These are phyloP conservation scores for Didymella pinodella DNA, from an alignment of 2,329 filamentous ascomycete species.

Conservation along the genomic window DNA sequence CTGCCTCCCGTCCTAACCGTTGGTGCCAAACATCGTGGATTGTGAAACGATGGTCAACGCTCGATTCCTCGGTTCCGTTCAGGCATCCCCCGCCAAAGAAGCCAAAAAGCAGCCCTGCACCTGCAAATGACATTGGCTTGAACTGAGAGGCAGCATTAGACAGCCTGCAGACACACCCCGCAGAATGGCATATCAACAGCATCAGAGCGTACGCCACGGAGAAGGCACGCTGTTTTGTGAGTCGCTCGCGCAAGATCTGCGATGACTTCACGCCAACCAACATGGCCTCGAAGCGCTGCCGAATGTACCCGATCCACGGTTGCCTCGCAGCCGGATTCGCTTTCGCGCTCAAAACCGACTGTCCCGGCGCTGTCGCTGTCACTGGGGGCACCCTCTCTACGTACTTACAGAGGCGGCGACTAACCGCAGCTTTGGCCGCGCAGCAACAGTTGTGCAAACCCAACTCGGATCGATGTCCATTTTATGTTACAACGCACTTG, in stretches of 20 bases:
- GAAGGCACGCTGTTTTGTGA: not conserved
- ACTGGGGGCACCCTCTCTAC: not conserved
- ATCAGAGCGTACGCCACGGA: not conserved
- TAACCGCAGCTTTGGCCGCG: not conserved
- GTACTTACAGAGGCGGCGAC: not conserved
- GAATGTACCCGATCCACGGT: not conserved
- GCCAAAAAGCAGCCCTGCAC: not conserved
- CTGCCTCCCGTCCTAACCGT: conserved; percentile 7
- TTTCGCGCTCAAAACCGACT: not conserved
- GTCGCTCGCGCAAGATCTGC: not conserved
- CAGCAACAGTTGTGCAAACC: not conserved
- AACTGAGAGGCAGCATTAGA: not conserved
- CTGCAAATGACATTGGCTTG: conserved; percentile 9
- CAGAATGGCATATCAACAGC: not conserved
- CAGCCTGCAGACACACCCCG: not conserved
- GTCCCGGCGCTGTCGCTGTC: too few species aligned
- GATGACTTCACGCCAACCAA: not conserved
- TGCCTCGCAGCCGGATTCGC: not conserved
- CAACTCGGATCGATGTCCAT: not conserved
- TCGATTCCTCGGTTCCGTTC: conserved; percentile 3
- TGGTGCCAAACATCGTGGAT: conserved; percentile 8
- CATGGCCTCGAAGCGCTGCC: conserved; percentile 1
- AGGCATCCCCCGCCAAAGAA: conserved; percentile 4
- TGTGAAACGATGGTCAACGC: conserved; percentile 12
- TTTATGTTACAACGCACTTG: not conserved